Base-by-base conservation (phyloP, 164 flowering plant species). In the Cinnamomum micranthum region DNA sequence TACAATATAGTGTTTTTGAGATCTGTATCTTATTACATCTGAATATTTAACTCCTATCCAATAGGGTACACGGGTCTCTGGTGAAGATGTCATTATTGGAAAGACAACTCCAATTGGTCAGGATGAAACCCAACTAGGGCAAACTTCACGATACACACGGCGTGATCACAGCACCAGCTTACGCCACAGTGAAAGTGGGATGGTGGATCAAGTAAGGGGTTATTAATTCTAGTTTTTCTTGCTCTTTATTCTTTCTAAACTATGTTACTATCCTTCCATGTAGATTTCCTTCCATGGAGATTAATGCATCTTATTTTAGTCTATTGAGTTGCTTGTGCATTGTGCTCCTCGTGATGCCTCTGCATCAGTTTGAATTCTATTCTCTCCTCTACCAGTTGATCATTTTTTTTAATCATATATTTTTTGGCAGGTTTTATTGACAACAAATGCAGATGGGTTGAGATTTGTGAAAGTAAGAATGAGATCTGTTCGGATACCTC, bases 11-110 rank as follows among this genome's bases (percentile, higher is more conserved):
- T 41, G 27, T 6, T 47, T 22, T 35, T 22, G 35, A 72, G 50
- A 62, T 13, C 52, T 31, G 14, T n/a, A 27, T 33, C 10, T 31
- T 51, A 19, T n/a, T 33, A 55, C 25, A 22, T 2, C 50, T 76
- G 23, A 71, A 68, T 35, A 51, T 22, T 47, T 50, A 15, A 14
- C 76, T 14, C 67, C n/a, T 25, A 68, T 74, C 3, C 47, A 73
- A 19, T 59, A 93, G 94, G 99, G 99, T n/a, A 94, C 98, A 47
- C 86, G 97, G 81, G 95, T 89, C 72, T 87, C 93, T 11, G 95
- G 98, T 72, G 98, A 96, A 77, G 99, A 96, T 85, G 98, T 94
- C n/a, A 91, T 96, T 23, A 96, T 96, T 75, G 99, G 98, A 14
- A 96, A 96, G 87, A 96, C 98, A 47, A 85, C 95, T 41, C 99